These are phyloP conservation scores for Podaxis rugospora DNA, from an alignment of 768 basidiomycete species.

Conservation along the genomic window DNA sequence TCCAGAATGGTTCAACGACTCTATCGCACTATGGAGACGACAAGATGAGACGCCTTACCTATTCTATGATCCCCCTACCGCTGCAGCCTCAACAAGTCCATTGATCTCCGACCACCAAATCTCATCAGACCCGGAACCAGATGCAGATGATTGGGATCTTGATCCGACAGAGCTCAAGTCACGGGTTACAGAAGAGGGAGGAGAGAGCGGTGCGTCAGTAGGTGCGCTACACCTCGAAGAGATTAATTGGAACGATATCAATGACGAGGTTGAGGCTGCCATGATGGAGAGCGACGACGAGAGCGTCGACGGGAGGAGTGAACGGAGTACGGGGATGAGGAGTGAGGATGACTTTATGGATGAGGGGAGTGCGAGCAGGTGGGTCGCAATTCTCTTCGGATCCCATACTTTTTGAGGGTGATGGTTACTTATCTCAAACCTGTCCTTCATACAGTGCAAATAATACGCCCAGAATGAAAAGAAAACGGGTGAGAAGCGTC, in stretches of 20 bases:
- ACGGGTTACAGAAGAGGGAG: slow-evolving; percentile 20
- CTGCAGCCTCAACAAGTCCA: slow-evolving; percentile 17
- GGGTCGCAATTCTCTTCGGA: not conserved
- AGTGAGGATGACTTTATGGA: slow-evolving; percentile 57
- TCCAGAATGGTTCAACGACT: slow-evolving; percentile 87
- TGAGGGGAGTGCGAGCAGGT: slow-evolving; percentile 33
- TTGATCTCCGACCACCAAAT: slow-evolving; percentile 32
- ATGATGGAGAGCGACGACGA: slow-evolving; percentile 79
- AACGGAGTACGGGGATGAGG: slow-evolving; percentile 33
- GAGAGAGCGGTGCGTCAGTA: slow-evolving; percentile 11
- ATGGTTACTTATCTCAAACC: not conserved
- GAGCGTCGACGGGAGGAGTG: slow-evolving; percentile 38
- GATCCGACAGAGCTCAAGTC: slow-evolving; percentile 26
- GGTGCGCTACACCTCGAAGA: slow-evolving; percentile 47
- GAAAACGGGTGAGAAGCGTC: slow-evolving; percentile 67
- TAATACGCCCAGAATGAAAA: slow-evolving; percentile 43
- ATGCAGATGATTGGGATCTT: slow-evolving; percentile 63
- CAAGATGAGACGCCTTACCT: slow-evolving; percentile 79
- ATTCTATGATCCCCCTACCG: slow-evolving; percentile 52
- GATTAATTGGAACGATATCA: slow-evolving; percentile 80
- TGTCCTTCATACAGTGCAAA: slow-evolving; percentile 22
- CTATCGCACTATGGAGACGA: slow-evolving; percentile 80
- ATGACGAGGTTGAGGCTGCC: slow-evolving; percentile 83
- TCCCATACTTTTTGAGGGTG: too few species aligned
- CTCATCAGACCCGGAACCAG: slow-evolving; percentile 65